Conservation (phyloP, 805 yeast genomes). For the Maudiozyma saulgeensis region DNA sequence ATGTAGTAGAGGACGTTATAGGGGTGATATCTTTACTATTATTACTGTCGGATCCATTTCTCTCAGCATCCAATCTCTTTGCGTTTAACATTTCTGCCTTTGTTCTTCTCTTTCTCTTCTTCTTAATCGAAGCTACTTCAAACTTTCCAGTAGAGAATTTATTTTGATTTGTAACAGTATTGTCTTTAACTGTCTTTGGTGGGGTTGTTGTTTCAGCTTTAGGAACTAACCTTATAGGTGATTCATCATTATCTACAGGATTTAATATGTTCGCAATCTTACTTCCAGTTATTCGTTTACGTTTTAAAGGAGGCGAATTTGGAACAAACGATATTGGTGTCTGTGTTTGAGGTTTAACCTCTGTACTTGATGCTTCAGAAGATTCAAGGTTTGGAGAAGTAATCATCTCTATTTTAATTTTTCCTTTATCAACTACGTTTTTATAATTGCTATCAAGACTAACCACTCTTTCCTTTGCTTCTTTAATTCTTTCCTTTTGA, state of each 20-base stretch:
- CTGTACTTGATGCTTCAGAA: neutral
- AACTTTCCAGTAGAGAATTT: neutral
- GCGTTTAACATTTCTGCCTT: conserved; percentile 1
- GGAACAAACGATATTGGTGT: neutral
- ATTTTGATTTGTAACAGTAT: neutral
- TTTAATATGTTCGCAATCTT: neutral
- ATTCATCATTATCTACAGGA: neutral
- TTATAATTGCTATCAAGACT: conserved; percentile 2
- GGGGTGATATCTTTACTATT: neutral
- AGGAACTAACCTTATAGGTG: neutral
- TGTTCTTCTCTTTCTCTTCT: conserved; percentile 1
- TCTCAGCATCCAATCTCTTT: neutral
- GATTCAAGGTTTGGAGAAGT: neutral
- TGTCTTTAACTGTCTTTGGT: neutral
- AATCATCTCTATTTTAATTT: neutral
- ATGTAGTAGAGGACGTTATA: neutral
- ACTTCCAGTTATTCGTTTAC: neutral
- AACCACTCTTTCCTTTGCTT: neutral
- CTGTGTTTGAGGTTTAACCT: neutral
- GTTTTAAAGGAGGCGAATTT: neutral
- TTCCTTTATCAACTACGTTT: neutral
- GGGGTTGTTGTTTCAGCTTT: neutral
- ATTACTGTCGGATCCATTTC: neutral
- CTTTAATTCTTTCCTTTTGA: conserved; percentile 1
- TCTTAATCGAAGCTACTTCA: neutral